Base-by-base conservation (phyloP, 257 asterid genomes). In the Paraleonurus japonicus region DNA sequence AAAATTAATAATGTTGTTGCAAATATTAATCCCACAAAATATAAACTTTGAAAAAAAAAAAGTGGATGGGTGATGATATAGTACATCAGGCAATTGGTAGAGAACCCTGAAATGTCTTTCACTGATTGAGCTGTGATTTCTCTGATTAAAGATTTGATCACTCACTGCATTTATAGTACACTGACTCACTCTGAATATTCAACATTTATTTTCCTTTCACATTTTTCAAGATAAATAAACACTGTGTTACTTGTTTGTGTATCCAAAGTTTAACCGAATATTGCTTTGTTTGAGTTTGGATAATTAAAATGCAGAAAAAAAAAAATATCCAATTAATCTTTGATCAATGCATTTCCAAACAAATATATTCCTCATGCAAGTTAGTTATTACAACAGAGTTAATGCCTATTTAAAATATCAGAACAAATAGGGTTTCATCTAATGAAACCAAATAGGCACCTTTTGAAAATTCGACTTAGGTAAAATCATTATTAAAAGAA, bases 101-200 rank as follows among this genome's bases (percentile, higher is more conserved):
- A 37, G 58, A 45, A 70, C 33, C 39, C 71, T 75, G 71, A 76
- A 24, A 55, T 74, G 83, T 80, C 78, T 69, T 65, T 72, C 83
- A 71, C 76, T 71, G 76, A 70, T 33, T 60, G 71, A 70, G 81
- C 66, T 71, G 66, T 71, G 73, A 37, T 45, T 57, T 59, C 62
- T 68, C 79, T 78, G 82, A 53, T 24, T 3, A 33, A 63, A 81
- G 79, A 85, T 78, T 78, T 81, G 83, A 80, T 74, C 37, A 58
- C 73, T 72, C 83, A 72, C 81, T 77, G 82, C 71, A 53, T 35
- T 51, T 61, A 45, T 68, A 20, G 58, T 67, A 73, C 77, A 58
- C 74, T 65, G 65, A 20, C 50, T 77, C 65, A 24, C 60, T 62
- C 59, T 73, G 39, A 11, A 15, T 13, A 2, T 63, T 23, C 43